phyloP scores from a whole-genome alignment of 2,329 filamentous ascomycete species.

The Aspergillaceae sp. region DNA sequence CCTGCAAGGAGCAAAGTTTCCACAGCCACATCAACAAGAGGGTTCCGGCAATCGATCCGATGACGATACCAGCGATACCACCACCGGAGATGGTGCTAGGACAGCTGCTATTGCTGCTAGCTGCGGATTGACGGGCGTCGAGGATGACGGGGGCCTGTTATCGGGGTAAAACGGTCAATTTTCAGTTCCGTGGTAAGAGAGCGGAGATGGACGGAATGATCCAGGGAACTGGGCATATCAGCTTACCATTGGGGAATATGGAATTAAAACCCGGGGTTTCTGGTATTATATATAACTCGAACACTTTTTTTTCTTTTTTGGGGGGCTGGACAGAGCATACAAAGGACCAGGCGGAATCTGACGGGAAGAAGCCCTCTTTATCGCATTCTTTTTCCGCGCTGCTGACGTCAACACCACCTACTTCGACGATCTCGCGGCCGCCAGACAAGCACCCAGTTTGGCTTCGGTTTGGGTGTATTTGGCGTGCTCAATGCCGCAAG shows the following conservation, averaged over 20 bases:
- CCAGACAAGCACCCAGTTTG: too few species aligned
- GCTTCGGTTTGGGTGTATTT: too few species aligned
- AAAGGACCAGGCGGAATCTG: too few species aligned
- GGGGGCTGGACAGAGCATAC: too few species aligned
- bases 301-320: too few species aligned
- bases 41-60: slow-evolving; percentile 31
- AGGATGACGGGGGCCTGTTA: background rate
- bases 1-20: slow-evolving; percentile 17
- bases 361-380: too few species aligned
- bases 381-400: too few species aligned
- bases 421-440: too few species aligned
- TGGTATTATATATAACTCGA: background rate
- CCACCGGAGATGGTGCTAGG: slow-evolving; percentile 26
- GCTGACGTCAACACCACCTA: too few species aligned
- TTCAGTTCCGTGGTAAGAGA: background rate
- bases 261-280: background rate
- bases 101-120: slow-evolving; percentile 11
- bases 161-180: background rate
- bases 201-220: background rate
- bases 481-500: too few species aligned
- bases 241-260: background rate
- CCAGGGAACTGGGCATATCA: background rate
- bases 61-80: slow-evolving; percentile 32
- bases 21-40: slow-evolving; percentile 31
- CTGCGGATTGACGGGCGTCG: slow-evolving; percentile 14